Percentiles rank a stretch among this genome's conserved stretches.
These are phyloP conservation scores for Pisolithus thermaeus DNA, from an alignment of 1,284 basidiomycete species.

Conservation along the genomic window DNA sequence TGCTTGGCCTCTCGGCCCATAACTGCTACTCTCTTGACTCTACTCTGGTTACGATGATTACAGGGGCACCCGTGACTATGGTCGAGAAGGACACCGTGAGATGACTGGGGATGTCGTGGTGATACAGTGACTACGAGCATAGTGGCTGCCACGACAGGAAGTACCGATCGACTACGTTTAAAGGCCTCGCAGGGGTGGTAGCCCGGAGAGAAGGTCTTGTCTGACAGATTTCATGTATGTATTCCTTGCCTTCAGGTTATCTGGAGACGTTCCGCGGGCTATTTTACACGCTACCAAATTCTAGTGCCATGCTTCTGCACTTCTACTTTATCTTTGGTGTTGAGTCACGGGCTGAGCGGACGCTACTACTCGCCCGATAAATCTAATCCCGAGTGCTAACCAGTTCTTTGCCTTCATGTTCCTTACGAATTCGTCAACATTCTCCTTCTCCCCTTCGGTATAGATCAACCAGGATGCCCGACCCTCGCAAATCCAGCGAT, in stretches of 20 bases:
- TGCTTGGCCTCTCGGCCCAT: conserved; percentile 70
- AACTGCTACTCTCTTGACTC: conserved; percentile 63
- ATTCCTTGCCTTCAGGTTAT: conserved; percentile 11
- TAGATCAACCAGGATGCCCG: conserved; percentile 74
- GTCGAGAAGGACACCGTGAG: conserved; percentile 30
- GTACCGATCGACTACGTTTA: conserved; percentile 15
- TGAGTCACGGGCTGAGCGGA: not conserved
- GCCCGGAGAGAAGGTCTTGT: conserved; percentile 1
- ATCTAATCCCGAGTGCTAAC: conserved; percentile 61
- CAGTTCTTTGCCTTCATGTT: conserved; percentile 75
- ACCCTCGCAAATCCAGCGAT: conserved; percentile 67
- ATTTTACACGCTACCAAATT: conserved; percentile 18
- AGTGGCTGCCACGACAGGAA: conserved; percentile 35
- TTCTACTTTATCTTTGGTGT: conserved; percentile 29
- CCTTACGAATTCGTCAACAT: conserved; percentile 57
- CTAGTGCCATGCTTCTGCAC: conserved; percentile 71
- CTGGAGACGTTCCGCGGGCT: too few species aligned
- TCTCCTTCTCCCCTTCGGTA: conserved; percentile 46
- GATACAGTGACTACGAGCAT: too few species aligned
- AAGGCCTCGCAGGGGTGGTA: not conserved
- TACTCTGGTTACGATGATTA: conserved; percentile 42
- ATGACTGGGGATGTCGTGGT: conserved; percentile 37
- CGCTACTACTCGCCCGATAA: conserved; percentile 39
- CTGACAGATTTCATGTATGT: conserved; percentile 16
- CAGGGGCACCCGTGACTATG: conserved; percentile 23